Percentiles rank a stretch among this genome's conserved stretches.
Conservation (phyloP, 192 early-diverging fungal genomes). For the Gryganskiella cystojenkinii region DNA sequence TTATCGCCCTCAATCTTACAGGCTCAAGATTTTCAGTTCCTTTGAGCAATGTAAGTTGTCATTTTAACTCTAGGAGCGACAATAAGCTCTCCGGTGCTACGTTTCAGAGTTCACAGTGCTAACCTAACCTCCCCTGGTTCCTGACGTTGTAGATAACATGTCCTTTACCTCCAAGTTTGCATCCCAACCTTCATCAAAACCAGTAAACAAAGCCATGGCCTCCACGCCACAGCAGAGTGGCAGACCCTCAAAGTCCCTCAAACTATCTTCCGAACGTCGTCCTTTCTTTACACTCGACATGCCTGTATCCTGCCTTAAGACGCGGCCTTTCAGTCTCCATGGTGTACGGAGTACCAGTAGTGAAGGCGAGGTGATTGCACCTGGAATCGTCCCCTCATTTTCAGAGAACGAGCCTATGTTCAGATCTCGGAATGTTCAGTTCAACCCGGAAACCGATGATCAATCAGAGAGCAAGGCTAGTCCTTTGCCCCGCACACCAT, state of each 20-base stretch:
- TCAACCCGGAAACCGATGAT: background rate
- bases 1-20: background rate
- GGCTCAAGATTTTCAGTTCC: too few relatives aligned
- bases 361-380: background rate
- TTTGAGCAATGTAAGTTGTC: too few relatives aligned
- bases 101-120: background rate
- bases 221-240: too few relatives aligned
- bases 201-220: too few relatives aligned
- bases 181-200: too few relatives aligned
- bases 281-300: constrained; percentile 1
- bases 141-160: background rate
- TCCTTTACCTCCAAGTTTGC: background rate
- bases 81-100: constrained; percentile 5
- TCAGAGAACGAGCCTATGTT: too few relatives aligned
- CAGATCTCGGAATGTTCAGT: background rate
- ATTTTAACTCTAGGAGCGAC: background rate
- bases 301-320: background rate
- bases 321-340: background rate
- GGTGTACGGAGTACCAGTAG: background rate
- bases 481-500: constrained; percentile 31
- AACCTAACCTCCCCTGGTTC: background rate
- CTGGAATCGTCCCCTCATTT: too few relatives aligned
- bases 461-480: constrained; percentile 7
- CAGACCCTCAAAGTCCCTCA: constrained; percentile 3
- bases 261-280: background rate